Base-by-base conservation (phyloP, 192 early-diverging fungal genomes). In the Entophlyctis helioformis region DNA sequence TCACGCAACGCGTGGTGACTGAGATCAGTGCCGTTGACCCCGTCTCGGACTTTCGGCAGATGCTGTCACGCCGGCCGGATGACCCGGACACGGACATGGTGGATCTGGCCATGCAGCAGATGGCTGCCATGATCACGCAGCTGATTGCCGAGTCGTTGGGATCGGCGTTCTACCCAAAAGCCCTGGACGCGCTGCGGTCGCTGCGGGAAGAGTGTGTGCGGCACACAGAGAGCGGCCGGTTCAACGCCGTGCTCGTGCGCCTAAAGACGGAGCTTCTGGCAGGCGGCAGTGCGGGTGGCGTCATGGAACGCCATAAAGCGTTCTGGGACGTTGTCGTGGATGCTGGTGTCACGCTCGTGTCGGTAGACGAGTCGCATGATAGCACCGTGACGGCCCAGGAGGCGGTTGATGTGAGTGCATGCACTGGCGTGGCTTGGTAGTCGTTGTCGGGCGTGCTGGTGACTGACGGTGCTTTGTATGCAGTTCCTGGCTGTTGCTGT, bases 161-260 rank as follows among this genome's bases (percentile, higher is more conserved):
- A 20, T 53, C 66, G 39, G 62, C 66, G 38, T 49, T 70, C 20
- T 77, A 74, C 49, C 52, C 57, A 23, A 84, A 79, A 51, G 76
- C 74, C 1, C 32, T 78, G 9, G 46, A 64, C 12, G 79, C 76
- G 45, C 44, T 84, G 13, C 57, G 60, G 33, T 59, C 57, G 10
- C 48, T 83, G n/a, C 57, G 81, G 11, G 42, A 58, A 13, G 45
- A 34, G 12, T 61, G 50, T 31, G 36, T 53, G 28, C 19, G 41
- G 51, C 49, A 69, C 33, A 44, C 61, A 33, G 62, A 73, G 37
- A 47, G 50, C 12, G 52, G 45, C 0, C 38, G 32, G 9, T 84
- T 63, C 58, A 82, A 84, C 56, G 33, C 57, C 20, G 76, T 72
- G 46, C 44, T 80, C 9, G 56, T n/a, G n/a, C n/a, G n/a, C n/a